Percentiles rank a stretch among this genome's conserved stretches.
Conservation (phyloP, 2,329 filamentous ascomycete species). For the Colletotrichum eremochloae region DNA sequence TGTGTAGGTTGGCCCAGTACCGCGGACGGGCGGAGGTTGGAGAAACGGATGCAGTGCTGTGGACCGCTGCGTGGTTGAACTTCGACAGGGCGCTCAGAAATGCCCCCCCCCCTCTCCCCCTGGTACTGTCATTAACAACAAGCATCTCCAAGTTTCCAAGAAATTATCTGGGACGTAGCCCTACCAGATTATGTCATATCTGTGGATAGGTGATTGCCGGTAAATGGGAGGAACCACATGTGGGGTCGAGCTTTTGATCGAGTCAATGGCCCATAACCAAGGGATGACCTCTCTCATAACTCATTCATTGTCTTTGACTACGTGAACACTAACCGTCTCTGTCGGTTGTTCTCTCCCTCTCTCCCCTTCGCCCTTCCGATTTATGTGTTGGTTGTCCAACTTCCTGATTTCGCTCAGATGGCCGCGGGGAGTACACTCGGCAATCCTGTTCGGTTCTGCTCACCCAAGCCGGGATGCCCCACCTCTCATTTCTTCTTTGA, state of each 20-base stretch:
- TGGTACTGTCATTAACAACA: neutral
- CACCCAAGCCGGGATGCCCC: neutral
- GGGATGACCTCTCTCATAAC: neutral
- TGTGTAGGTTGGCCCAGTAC: neutral
- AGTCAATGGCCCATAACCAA: constrained; percentile 12
- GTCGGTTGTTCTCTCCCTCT: neutral
- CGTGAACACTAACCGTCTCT: neutral
- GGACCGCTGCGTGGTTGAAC: neutral
- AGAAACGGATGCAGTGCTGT: neutral
- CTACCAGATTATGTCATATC: constrained; percentile 26
- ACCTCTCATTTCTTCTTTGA: constrained; percentile 22
- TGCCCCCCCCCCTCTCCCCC: neutral
- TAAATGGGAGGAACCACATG: constrained; percentile 14
- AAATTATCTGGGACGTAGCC: constrained; percentile 24
- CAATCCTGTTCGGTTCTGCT: neutral
- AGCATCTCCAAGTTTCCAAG: constrained; percentile 3
- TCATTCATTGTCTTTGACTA: neutral
- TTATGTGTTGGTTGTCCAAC: neutral
- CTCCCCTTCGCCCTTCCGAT: neutral
- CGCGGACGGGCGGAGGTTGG: constrained; percentile 12
- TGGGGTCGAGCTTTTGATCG: constrained; percentile 14
- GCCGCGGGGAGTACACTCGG: neutral
- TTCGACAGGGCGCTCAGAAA: neutral
- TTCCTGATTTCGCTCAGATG: neutral
- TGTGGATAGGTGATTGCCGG: constrained; percentile 8